A percentile compares a stretch with the other conserved stretches of the same genome.
These are phyloP conservation scores for Arbutus unedo DNA, from an alignment of 148 eudicot species.

Conservation along the genomic window DNA sequence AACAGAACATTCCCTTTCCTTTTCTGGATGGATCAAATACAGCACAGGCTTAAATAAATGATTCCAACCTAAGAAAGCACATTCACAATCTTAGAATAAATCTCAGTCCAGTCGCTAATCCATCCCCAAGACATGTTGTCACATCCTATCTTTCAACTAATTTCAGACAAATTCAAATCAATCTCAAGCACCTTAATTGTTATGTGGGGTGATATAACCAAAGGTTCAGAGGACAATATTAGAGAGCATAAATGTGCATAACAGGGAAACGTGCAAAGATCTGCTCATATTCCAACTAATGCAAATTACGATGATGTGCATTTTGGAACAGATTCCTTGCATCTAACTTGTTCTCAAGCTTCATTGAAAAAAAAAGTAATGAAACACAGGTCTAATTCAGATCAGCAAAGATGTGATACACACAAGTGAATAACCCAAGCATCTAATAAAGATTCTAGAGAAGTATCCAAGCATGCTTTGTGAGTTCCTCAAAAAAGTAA, in stretches of 20 bases:
- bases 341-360: neutral
- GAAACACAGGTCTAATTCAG: neutral
- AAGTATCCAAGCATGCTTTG: neutral
- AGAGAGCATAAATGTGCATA: neutral
- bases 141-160: neutral
- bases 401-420: neutral
- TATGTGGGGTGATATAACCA: neutral
- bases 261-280: neutral
- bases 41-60: neutral
- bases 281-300: neutral
- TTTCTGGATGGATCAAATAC: neutral
- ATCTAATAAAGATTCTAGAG: neutral
- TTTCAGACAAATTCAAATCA: neutral
- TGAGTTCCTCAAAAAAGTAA: neutral
- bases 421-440: neutral
- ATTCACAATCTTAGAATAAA: slow-evolving; percentile 1
- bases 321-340: slow-evolving; percentile 9
- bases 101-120: neutral
- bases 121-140: neutral
- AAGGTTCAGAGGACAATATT: neutral
- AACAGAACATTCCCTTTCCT: neutral
- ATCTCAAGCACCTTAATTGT: neutral
- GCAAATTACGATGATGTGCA: neutral
- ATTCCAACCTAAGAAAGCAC: neutral
- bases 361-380: neutral